phyloP scores from a whole-genome alignment of 768 basidiomycete species.

The Collybia mongolica region DNA sequence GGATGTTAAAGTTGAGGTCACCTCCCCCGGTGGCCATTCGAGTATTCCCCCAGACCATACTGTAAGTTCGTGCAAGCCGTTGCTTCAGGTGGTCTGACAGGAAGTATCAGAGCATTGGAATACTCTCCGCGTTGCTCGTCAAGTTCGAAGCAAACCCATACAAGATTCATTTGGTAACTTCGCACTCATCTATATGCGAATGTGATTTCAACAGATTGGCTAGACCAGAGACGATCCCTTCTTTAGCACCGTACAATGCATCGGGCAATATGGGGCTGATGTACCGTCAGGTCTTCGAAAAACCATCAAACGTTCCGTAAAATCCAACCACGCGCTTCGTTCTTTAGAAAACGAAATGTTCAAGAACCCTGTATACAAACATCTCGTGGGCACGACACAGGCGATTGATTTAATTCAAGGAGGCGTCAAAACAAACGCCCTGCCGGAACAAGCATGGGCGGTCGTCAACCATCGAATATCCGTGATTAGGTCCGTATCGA shows the following conservation, averaged over 20 bases:
- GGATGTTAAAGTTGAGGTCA: constrained; percentile 62
- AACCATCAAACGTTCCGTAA: constrained; percentile 43
- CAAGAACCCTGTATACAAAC: constrained; percentile 37
- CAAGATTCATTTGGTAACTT: constrained; percentile 44
- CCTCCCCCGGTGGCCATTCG: constrained; percentile 80
- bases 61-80: constrained; percentile 29
- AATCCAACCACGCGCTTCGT: constrained; percentile 50
- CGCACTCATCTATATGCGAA: background rate
- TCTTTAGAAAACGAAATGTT: constrained; percentile 48
- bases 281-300: constrained; percentile 48
- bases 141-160: constrained; percentile 69
- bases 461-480: constrained; percentile 74
- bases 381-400: constrained; percentile 67
- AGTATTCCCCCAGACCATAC: constrained; percentile 83
- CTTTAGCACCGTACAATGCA: constrained; percentile 63
- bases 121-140: constrained; percentile 69
- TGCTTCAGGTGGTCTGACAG: background rate
- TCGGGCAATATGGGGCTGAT: constrained; percentile 57
- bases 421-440: constrained; percentile 73
- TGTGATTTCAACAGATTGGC: background rate
- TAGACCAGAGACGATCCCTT: constrained; percentile 57
- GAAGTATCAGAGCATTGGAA: constrained; percentile 68
- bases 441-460: constrained; percentile 72
- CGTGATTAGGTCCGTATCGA: constrained; percentile 46
- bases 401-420: constrained; percentile 72